These are phyloP conservation scores for Lactifluus volemus DNA, from an alignment of 768 basidiomycete genomes.

Conservation along the genomic window DNA sequence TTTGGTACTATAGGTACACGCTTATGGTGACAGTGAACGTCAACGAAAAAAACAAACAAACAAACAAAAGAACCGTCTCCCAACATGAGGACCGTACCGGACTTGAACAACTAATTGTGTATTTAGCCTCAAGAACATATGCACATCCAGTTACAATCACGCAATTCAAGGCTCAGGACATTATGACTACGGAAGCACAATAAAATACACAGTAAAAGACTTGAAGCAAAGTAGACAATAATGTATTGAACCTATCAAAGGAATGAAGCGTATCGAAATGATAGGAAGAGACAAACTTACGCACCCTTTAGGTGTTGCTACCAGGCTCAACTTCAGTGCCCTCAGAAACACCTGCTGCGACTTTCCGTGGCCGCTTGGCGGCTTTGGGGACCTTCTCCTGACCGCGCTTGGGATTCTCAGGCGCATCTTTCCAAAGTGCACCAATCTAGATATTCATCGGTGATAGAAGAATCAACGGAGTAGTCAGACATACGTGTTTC, in stretches of 20 bases:
- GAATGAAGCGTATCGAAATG: not conserved
- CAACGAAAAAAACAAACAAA: no score
- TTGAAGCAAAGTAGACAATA: not conserved
- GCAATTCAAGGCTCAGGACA: not conserved
- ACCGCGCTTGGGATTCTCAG: conserved; percentile 58
- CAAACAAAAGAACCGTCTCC: no score
- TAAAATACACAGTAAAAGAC: not conserved
- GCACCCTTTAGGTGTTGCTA: conserved; percentile 19
- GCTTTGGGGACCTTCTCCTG: conserved; percentile 40
- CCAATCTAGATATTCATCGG: conserved; percentile 37
- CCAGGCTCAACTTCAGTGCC: conserved; percentile 13
- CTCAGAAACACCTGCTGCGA: not conserved
- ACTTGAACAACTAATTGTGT: no score
- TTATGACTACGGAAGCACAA: conserved; percentile 2
- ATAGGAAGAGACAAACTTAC: not conserved
- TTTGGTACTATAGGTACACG: no score
- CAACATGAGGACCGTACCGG: no score
- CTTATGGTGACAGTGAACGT: no score
- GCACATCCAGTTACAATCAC: not conserved
- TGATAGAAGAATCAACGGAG: not conserved
- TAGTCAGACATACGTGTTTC: conserved; percentile 27
- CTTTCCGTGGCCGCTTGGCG: conserved; percentile 19
- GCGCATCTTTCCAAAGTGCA: conserved; percentile 46
- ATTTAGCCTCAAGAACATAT: no score
- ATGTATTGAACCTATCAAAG: not conserved